Evolutionary conservation across 306 rosid species (phyloP).

Genomic region (Cotoneaster glaucophyllus): DNA sequence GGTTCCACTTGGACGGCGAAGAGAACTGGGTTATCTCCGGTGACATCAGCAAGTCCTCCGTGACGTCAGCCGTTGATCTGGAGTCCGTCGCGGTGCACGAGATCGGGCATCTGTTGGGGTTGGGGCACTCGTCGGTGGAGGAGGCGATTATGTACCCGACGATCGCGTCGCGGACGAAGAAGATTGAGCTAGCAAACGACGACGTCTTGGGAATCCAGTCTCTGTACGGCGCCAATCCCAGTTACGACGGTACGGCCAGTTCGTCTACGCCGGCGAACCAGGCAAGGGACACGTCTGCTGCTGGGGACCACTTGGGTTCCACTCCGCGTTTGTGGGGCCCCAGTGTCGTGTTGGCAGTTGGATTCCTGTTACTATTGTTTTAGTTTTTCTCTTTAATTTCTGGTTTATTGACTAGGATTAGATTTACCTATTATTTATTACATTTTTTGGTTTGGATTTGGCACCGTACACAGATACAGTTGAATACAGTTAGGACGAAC

Average conservation of each 20-base stretch:
- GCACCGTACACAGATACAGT: neutral
- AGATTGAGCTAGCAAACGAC: slow-evolving; percentile 49
- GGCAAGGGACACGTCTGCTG: slow-evolving; percentile 42
- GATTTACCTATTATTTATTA: neutral
- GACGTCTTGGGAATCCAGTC: slow-evolving; percentile 64
- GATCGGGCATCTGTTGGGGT: slow-evolving; percentile 76
- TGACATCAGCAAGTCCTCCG: slow-evolving; percentile 35
- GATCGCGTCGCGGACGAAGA: slow-evolving; percentile 48
- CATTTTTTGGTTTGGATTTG: neutral
- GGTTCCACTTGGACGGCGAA: slow-evolving; percentile 52
- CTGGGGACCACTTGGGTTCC: slow-evolving; percentile 1
- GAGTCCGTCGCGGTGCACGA: slow-evolving; percentile 94
- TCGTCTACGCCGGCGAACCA: slow-evolving; percentile 24
- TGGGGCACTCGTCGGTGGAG: slow-evolving; percentile 72
- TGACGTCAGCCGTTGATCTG: slow-evolving; percentile 50
- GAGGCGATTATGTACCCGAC: slow-evolving; percentile 85
- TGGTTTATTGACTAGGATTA: neutral
- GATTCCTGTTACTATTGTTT: slow-evolving; percentile 8
- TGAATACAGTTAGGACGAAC: neutral
- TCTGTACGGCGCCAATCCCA: slow-evolving; percentile 65
- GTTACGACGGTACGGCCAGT: slow-evolving; percentile 10
- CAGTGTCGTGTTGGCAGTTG: slow-evolving; percentile 11
- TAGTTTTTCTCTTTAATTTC: slow-evolving; percentile 1
- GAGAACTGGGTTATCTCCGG: slow-evolving; percentile 75
- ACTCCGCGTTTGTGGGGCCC: slow-evolving; percentile 15